Conservation (phyloP, 148 eudicot species). For the Euryodendron excelsum region DNA sequence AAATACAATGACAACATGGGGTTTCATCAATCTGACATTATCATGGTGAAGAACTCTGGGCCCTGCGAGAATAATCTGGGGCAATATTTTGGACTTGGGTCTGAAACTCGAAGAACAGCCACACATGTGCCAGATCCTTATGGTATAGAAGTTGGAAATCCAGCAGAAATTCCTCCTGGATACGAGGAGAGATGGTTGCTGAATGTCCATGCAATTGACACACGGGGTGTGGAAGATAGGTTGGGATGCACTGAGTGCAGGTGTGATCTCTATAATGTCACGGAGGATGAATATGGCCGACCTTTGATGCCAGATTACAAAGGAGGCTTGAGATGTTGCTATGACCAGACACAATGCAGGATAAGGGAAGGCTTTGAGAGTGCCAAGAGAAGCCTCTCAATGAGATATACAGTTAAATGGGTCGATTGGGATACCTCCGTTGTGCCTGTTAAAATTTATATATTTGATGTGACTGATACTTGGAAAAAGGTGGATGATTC, state of each 20-base stretch:
- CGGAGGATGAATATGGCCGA: constrained; percentile 40
- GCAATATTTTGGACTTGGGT: constrained; percentile 82
- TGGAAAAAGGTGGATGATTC: constrained; percentile 41
- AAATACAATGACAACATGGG: constrained; percentile 15
- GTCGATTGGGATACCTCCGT: constrained; percentile 62
- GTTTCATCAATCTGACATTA: constrained; percentile 32
- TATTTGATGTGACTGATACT: constrained; percentile 74
- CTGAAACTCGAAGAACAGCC: constrained; percentile 79
- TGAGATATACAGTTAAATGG: constrained; percentile 65
- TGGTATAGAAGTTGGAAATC: constrained; percentile 77
- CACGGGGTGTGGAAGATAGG: constrained; percentile 64
- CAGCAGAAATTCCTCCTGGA: constrained; percentile 60
- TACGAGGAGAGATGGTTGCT: constrained; percentile 81
- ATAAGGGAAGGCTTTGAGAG: constrained; percentile 46
- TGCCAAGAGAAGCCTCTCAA: constrained; percentile 47
- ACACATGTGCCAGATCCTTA: constrained; percentile 77
- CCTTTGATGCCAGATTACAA: constrained; percentile 43
- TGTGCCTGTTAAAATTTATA: constrained; percentile 68
- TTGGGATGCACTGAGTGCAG: constrained; percentile 86
- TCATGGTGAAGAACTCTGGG: constrained; percentile 48
- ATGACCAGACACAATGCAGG: constrained; percentile 62
- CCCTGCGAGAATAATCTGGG: constrained; percentile 41
- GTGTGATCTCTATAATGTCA: constrained; percentile 78
- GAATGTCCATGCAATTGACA: constrained; percentile 91
- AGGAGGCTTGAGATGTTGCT: constrained; percentile 81